phyloP scores from a whole-genome alignment of 2,329 filamentous ascomycete species.

The Pseudophaeomoniella oleicola region DNA sequence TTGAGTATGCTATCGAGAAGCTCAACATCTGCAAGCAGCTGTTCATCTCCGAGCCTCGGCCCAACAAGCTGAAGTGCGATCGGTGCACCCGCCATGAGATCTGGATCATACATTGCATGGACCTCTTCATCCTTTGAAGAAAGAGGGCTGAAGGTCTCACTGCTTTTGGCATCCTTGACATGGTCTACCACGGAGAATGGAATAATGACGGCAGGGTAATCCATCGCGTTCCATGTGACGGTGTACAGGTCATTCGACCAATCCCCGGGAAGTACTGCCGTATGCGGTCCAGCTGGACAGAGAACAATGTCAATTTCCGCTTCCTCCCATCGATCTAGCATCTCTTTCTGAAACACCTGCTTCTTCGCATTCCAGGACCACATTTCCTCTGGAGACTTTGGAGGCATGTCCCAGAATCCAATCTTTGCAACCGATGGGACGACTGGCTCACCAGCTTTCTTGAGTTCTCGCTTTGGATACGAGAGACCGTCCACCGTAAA shows the following conservation, averaged over 20 bases:
- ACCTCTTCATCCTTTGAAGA: slow-evolving; percentile 13
- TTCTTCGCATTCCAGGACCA: slow-evolving; percentile 21
- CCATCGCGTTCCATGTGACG: slow-evolving; percentile 20
- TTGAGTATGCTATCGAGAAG: slow-evolving; percentile 13
- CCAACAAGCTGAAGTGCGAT: slow-evolving; percentile 19
- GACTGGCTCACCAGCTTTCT: slow-evolving; percentile 17
- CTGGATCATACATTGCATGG: slow-evolving; percentile 19
- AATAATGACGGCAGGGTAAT: slow-evolving; percentile 20
- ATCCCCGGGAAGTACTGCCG: slow-evolving; percentile 17
- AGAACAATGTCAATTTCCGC: slow-evolving; percentile 10
- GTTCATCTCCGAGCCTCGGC: slow-evolving; percentile 16
- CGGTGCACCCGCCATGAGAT: slow-evolving; percentile 19
- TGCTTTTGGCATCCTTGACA: slow-evolving; percentile 14
- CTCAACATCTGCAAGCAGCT: slow-evolving; percentile 17
- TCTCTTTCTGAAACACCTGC: slow-evolving; percentile 16
- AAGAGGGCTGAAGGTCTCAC: slow-evolving; percentile 11
- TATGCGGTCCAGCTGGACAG: slow-evolving; percentile 17
- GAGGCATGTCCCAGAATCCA: slow-evolving; percentile 18
- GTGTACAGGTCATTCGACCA: slow-evolving; percentile 22
- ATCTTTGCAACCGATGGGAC: slow-evolving; percentile 19
- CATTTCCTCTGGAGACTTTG: slow-evolving; percentile 18
- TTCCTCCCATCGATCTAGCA: slow-evolving; percentile 21
- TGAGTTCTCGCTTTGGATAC: slow-evolving; percentile 17
- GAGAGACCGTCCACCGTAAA: slow-evolving; percentile 22
- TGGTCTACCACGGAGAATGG: slow-evolving; percentile 18